Evolutionary conservation across 2,329 filamentous ascomycete genomes (phyloP), one percentile per base, ranked within the genome.

Genomic region (Hypoxylon rubiginosum): DNA sequence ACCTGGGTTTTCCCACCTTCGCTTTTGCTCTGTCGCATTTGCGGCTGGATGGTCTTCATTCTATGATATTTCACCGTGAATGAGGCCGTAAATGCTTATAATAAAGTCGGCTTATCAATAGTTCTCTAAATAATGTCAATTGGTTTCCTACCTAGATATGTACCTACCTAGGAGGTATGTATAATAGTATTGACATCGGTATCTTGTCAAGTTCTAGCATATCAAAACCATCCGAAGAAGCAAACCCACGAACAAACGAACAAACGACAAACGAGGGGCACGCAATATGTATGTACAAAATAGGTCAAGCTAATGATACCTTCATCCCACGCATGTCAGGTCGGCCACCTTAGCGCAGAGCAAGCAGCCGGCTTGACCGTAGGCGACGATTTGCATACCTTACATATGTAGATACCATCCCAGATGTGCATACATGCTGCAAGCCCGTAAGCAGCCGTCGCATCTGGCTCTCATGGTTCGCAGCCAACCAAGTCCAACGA

Each of bases 401-500:
- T 19, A 53, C 34, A 28, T 13, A 28, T 36, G 50, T 30, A 36
- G 21, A 24, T 24, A 24, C 21, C 21, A 24, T 24, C 21, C 26
- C 13, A 6, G 13, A 39, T 19, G 21, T 50, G 30, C 51, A 56
- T 17, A 51, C 49, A n/a, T 64, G 48, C 59, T 69, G 64, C 66
- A 67, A 64, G 67, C 57, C 59, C 60, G 55, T 68, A 66, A 69
- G 69, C 69, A 64, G 58, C 60, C 56, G 64, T 63, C 60, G 62
- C 67, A 66, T 69, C 62, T 41, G 54, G 62, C 60, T 54, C 67
- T 60, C 57, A 64, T 43, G 60, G 45, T 59, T 61, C 24, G 28
- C 36, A 58, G 48, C 69, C 71, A 73, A 73, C 68, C 66, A 68
- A 60, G 58, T 48, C 19, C 13, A 30, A 50, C 32, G 48, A 66